These are phyloP conservation scores for Neoascochyta sp. DNA, from an alignment of 2,329 filamentous ascomycete species.

Conservation along the genomic window DNA sequence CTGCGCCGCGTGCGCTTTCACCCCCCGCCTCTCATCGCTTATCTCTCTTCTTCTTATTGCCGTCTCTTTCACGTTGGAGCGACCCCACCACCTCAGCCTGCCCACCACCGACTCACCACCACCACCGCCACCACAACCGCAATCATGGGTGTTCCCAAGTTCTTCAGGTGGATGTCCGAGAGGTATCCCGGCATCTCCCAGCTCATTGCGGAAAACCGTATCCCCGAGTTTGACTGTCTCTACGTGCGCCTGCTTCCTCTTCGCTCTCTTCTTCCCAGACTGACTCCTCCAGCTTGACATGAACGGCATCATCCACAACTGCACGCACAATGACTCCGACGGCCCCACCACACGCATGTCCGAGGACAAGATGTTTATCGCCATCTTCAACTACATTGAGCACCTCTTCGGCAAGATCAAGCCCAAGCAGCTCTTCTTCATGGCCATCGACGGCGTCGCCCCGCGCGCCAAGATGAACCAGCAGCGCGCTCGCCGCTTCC, in stretches of 20 bases:
- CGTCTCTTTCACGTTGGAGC: too few relatives aligned
- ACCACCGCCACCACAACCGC: slow-evolving; percentile 17
- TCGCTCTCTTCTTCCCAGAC: too few relatives aligned
- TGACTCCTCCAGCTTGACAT: slow-evolving; percentile 80
- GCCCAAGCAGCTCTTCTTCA: slow-evolving; percentile 97
- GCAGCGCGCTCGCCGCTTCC: slow-evolving; percentile 89
- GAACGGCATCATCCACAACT: slow-evolving; percentile 99
- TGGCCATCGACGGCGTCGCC: slow-evolving; percentile 97
- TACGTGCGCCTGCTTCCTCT: slow-evolving; percentile 64
- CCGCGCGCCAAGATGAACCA: slow-evolving; percentile 99
- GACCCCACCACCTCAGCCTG: too few relatives aligned
- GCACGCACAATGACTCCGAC: slow-evolving; percentile 94
- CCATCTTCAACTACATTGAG: slow-evolving; percentile 99
- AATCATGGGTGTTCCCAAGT: slow-evolving; percentile 74
- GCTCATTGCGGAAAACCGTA: slow-evolving; percentile 96
- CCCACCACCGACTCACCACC: slow-evolving; percentile 13
- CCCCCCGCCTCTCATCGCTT: too few relatives aligned
- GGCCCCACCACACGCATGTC: slow-evolving; percentile 88
- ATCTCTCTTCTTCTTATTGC: too few relatives aligned
- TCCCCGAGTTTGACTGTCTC: slow-evolving; percentile 96
- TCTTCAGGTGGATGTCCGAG: slow-evolving; percentile 99
- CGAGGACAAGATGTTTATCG: slow-evolving; percentile 99
- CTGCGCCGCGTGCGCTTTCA: slow-evolving; percentile 25
- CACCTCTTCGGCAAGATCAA: slow-evolving; percentile 99
- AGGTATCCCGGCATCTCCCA: slow-evolving; percentile 98